A percentile compares a stretch with the other conserved stretches of the same genome.
phyloP scores from a whole-genome alignment of 345 rosid genomes.

The Brassica nigra region DNA sequence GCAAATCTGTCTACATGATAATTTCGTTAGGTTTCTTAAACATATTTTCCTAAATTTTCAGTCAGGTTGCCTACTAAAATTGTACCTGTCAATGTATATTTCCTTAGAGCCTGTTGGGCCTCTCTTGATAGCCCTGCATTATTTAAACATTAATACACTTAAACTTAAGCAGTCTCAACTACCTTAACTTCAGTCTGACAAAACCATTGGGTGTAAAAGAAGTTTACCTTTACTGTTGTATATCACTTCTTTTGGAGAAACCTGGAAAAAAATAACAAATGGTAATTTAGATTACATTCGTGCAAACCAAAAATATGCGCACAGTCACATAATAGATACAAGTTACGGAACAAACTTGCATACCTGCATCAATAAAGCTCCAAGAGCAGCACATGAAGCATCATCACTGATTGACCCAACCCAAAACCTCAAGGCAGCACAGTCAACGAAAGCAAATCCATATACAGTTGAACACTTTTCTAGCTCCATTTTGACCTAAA shows the following conservation, averaged over 20 bases:
- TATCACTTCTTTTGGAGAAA: slow-evolving; percentile 89
- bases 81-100: slow-evolving; percentile 70
- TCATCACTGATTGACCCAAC: slow-evolving; percentile 79
- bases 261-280: slow-evolving; percentile 48
- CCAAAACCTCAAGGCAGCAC: slow-evolving; percentile 91
- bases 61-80: neutral
- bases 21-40: neutral
- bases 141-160: slow-evolving; percentile 18
- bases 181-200: slow-evolving; percentile 10
- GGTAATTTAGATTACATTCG: slow-evolving; percentile 23
- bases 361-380: slow-evolving; percentile 95
- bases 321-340: slow-evolving; percentile 5
- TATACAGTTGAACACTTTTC: slow-evolving; percentile 54
- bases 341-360: slow-evolving; percentile 34
- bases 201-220: slow-evolving; percentile 23
- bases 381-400: slow-evolving; percentile 77
- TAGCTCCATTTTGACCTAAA: slow-evolving; percentile 52
- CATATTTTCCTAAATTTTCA: slow-evolving; percentile 11
- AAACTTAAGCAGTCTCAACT: neutral
- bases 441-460: slow-evolving; percentile 97
- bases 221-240: slow-evolving; percentile 73
- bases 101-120: slow-evolving; percentile 76
- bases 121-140: slow-evolving; percentile 83
- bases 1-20: slow-evolving; percentile 9
- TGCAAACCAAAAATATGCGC: slow-evolving; percentile 1